Evolutionary conservation across 805 yeast species (phyloP).

Genomic region (Nematodospora valgi): DNA sequence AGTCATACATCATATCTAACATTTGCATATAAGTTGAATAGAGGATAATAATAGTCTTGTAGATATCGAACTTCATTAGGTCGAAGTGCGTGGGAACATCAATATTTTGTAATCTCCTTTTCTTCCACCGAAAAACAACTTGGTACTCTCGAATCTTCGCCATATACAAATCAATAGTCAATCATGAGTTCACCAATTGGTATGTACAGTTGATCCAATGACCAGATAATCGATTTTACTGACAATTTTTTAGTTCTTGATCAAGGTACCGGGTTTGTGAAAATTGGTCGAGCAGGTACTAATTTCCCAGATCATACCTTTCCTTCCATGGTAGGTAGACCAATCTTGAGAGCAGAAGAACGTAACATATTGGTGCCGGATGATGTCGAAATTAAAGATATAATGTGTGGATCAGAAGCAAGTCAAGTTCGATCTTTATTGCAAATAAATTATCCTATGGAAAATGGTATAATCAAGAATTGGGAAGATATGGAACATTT

Average conservation of each 20-base stretch:
- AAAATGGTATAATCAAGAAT: constrained; percentile 92
- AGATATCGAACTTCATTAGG: too few relatives aligned
- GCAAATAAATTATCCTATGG: constrained; percentile 97
- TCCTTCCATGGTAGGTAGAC: constrained; percentile 97
- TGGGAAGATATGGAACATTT: constrained; percentile 99
- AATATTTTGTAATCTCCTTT: too few relatives aligned
- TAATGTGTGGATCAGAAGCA: constrained; percentile 98
- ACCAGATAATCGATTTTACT: too few relatives aligned
- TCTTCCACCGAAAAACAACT: too few relatives aligned
- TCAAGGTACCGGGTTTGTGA: constrained; percentile 98
- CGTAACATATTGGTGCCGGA: constrained; percentile 53
- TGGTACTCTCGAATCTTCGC: too few relatives aligned
- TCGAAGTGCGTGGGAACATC: too few relatives aligned
- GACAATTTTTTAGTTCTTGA: constrained; percentile 87
- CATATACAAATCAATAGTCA: too few relatives aligned
- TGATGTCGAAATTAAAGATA: constrained; percentile 79
- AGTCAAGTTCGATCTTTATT: constrained; percentile 83
- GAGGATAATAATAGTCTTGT: too few relatives aligned
- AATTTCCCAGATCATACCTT: constrained; percentile 96
- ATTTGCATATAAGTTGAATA: constrained; percentile 57
- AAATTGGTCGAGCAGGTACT: constrained; percentile 94
- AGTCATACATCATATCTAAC: constrained; percentile 93
- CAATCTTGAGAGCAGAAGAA: constrained; percentile 95
- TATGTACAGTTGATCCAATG: too few relatives aligned
- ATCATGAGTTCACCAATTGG: too few relatives aligned